A percentile compares a stretch with the other conserved stretches of the same genome.
Conservation (phyloP, 768 basidiomycete genomes). For the Clavaria fumosa region DNA sequence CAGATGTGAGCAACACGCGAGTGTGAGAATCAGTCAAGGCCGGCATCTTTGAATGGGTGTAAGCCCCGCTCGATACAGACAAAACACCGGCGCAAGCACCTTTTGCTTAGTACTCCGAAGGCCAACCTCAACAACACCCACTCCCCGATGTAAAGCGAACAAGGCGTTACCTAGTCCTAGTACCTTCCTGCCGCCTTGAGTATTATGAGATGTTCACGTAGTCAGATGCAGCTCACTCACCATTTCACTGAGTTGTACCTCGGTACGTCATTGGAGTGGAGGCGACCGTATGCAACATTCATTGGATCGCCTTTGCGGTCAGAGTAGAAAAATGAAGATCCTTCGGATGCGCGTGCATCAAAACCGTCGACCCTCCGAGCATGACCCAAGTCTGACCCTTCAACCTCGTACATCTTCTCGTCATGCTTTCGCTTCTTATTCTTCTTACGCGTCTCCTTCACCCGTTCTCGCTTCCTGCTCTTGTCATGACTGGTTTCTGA, state of each 20-base stretch:
- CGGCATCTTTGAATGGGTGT: conserved; percentile 27
- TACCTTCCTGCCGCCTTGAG: conserved; percentile 42
- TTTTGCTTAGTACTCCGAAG: too few relatives aligned
- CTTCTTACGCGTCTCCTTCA: conserved; percentile 16
- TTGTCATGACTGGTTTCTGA: conserved; percentile 6
- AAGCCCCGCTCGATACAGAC: too few relatives aligned
- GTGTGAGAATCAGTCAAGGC: conserved; percentile 43
- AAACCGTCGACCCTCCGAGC: neutral
- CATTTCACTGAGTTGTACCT: conserved; percentile 45
- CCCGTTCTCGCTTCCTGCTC: conserved; percentile 10
- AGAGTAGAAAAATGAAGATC: conserved; percentile 34
- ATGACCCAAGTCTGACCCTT: neutral
- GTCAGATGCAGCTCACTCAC: conserved; percentile 21
- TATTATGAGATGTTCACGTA: conserved; percentile 35
- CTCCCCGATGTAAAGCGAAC: conserved; percentile 27
- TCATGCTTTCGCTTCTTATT: too few relatives aligned
- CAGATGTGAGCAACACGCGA: conserved; percentile 34
- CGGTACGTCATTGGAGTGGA: conserved; percentile 48
- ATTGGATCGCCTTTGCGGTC: conserved; percentile 52
- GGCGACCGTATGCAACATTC: conserved; percentile 52
- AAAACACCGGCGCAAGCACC: too few relatives aligned
- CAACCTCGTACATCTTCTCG: conserved; percentile 11
- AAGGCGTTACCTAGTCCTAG: conserved; percentile 43
- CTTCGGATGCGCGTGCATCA: conserved; percentile 18
- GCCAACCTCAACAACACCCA: conserved; percentile 51